Conservation (phyloP, 352 stramenopile species). For the Globisporangium apiculatum region DNA sequence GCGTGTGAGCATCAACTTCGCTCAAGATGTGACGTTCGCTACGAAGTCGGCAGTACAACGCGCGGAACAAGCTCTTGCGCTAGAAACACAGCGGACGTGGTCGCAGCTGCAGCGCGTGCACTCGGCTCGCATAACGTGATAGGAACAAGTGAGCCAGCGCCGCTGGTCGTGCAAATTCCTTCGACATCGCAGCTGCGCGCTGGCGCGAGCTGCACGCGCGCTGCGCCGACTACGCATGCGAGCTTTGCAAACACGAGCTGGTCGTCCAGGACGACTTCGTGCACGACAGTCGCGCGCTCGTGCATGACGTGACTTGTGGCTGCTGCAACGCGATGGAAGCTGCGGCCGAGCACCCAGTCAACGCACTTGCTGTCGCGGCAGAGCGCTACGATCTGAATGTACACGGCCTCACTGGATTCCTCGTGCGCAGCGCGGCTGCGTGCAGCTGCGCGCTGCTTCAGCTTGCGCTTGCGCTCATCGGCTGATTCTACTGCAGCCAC, state of each 20-base stretch:
- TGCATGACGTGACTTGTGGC: slow-evolving; percentile 5
- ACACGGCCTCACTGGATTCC: slow-evolving; percentile 5
- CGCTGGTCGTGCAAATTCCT: too few relatives aligned
- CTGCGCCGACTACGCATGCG: slow-evolving; percentile 6
- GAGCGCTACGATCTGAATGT: slow-evolving; percentile 6
- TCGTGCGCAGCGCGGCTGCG: not conserved
- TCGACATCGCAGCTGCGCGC: slow-evolving; percentile 2
- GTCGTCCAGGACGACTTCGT: slow-evolving; percentile 10
- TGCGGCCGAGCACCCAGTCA: slow-evolving; percentile 12
- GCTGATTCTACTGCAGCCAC: not conserved
- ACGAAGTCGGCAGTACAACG: not conserved
- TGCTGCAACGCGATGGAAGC: slow-evolving; percentile 7
- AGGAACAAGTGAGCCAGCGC: too few relatives aligned
- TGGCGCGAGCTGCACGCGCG: not conserved
- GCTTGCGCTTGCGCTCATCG: not conserved
- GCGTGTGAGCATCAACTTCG: not conserved
- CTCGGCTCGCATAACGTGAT: too few relatives aligned
- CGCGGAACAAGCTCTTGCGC: not conserved
- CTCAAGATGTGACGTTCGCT: not conserved
- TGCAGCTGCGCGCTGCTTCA: not conserved
- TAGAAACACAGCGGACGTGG: not conserved
- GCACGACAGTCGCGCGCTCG: slow-evolving; percentile 2
- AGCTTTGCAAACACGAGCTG: slow-evolving; percentile 7
- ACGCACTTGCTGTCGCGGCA: slow-evolving; percentile 13
- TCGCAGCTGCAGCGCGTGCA: not conserved